Base-by-base conservation (phyloP, 176 grass and related monocot genomes). In the Musa schizocarpa region DNA sequence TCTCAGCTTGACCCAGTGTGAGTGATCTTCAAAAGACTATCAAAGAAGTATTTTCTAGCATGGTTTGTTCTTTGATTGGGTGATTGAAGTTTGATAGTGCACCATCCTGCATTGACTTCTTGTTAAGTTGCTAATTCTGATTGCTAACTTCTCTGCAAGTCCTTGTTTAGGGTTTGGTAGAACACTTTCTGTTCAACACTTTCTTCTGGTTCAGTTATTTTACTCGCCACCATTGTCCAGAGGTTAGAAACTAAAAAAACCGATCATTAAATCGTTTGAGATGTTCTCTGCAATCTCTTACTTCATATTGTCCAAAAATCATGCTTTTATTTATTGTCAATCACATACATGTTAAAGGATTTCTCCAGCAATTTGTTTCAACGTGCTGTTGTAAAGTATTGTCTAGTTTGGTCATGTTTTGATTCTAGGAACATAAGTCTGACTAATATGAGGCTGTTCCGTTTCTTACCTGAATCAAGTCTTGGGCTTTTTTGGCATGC, bases 1-100 rank as follows among this genome's bases (percentile, higher is more conserved):
- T 61, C 75, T 77, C 75, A 77, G 75, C 22, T 77, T 77, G 61
- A 66, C 48, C 48, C 61, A 77, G 61, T 53, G 75, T 77, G 53
- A 77, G 75, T 66, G 20, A 66, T 24, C 52, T 63, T 23, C 75
- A 8, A 12, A 74, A 56, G 16, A 13, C 65, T 43, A 34, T 12
- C 27, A 14, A 7, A 14, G 12, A 26, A 14, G 13, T 43, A 43
- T 13, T n/a, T 64, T 70, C 43, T 50, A 70, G 17, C 14, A 50
- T 17, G 2, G 19, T 50, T 53, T 73, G 5, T 73, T 53, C n/a
- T 43, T 43, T 43, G 34, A 6, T 43, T 6, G 34, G 4, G 34
- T 68, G 27, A 68, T 43, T 2, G 24, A 24, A 43, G 65, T 68
- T 68, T 73, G 70, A 53, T 53, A 62, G 20, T 62, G 6, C 20